Conservation (phyloP, 177 flowering plant genomes). For the Vitis hybrid region DNA sequence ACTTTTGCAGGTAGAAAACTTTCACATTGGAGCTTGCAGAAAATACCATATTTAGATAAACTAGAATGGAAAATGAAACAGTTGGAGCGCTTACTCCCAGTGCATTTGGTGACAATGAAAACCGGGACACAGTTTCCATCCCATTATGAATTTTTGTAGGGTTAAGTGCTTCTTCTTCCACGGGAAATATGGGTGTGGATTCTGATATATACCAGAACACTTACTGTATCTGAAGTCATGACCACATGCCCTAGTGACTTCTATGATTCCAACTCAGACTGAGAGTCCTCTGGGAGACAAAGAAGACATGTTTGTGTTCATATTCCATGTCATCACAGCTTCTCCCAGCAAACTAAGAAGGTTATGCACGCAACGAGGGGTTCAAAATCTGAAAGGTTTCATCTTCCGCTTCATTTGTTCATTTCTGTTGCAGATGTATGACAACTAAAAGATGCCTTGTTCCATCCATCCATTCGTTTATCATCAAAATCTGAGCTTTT, state of each 20-base stretch:
- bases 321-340: slow-evolving; percentile 8
- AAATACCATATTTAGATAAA: too few species aligned
- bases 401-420: slow-evolving; percentile 13
- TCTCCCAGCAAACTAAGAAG: slow-evolving; percentile 9
- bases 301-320: slow-evolving; percentile 4
- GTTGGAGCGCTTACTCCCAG: too few species aligned
- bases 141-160: too few species aligned
- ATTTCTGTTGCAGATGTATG: slow-evolving; percentile 23
- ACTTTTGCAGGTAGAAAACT: too few species aligned
- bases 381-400: slow-evolving; percentile 11
- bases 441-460: not conserved
- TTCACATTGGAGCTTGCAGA: too few species aligned
- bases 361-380: slow-evolving; percentile 9
- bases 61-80: too few species aligned
- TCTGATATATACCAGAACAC: too few species aligned
- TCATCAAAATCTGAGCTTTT: not conserved
- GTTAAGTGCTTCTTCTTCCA: too few species aligned
- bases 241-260: slow-evolving; percentile 30
- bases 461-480: not conserved
- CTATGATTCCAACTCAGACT: too few species aligned
- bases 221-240: slow-evolving; percentile 76
- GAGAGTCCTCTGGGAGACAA: not conserved
- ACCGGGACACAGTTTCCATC: too few species aligned
- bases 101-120: too few species aligned
- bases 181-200: too few species aligned